A percentile compares a stretch with the other conserved stretches of the same genome.
Conservation (phyloP, 805 yeast species). For the Sugiyamaella valdiviana region DNA sequence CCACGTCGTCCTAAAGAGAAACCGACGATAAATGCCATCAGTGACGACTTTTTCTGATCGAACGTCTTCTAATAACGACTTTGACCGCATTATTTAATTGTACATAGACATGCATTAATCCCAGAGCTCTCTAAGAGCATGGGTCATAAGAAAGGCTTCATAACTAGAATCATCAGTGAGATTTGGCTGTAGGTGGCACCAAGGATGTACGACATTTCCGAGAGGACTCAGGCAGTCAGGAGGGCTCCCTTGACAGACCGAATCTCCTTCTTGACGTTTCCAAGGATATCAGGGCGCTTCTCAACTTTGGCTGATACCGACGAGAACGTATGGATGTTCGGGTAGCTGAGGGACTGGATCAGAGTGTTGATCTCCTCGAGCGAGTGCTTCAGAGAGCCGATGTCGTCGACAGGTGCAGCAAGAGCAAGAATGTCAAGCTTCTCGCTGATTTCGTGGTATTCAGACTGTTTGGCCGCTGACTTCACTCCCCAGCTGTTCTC, state of each 20-base stretch:
- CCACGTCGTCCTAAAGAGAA: background rate
- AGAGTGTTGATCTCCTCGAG: slow-evolving; percentile 12
- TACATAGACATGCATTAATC: background rate
- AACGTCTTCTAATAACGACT: slow-evolving; percentile 7
- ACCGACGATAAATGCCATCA: slow-evolving; percentile 2
- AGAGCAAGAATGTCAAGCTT: slow-evolving; percentile 3
- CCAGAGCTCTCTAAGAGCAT: too few relatives aligned
- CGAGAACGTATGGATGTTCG: slow-evolving; percentile 1
- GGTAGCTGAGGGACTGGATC: slow-evolving; percentile 9
- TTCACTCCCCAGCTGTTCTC: background rate
- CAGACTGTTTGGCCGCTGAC: background rate
- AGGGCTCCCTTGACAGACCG: slow-evolving; percentile 22
- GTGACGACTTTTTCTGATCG: slow-evolving; percentile 11
- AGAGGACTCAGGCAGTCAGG: slow-evolving; percentile 12
- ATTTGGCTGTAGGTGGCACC: too few relatives aligned
- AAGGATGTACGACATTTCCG: too few relatives aligned
- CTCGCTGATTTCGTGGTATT: slow-evolving; percentile 4
- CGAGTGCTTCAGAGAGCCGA: slow-evolving; percentile 9
- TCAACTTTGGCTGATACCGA: background rate
- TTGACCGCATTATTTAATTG: background rate
- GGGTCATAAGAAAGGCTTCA: too few relatives aligned
- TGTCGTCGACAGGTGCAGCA: slow-evolving; percentile 1
- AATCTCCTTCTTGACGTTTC: slow-evolving; percentile 21
- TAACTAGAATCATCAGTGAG: background rate
- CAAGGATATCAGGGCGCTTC: slow-evolving; percentile 5